Percentiles rank a stretch among this genome's conserved stretches.
Evolutionary conservation across 2,329 filamentous ascomycete genomes (phyloP).

Genomic region (Diplocarpon mali): DNA sequence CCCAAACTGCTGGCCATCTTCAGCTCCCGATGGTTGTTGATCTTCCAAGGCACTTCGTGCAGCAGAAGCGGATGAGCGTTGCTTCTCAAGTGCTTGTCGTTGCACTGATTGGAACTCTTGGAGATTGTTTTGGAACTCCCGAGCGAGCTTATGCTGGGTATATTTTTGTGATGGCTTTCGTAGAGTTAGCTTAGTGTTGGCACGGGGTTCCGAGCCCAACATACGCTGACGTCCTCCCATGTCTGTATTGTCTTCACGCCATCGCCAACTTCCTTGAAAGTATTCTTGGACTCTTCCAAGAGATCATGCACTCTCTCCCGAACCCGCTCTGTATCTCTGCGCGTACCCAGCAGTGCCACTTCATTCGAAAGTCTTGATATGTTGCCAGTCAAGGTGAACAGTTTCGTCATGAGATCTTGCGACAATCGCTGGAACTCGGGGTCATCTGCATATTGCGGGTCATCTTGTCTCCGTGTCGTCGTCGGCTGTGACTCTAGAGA

Average conservation of each 20-base stretch:
- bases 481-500: constrained; percentile 73
- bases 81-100: constrained; percentile 80
- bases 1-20: constrained; percentile 29
- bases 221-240: constrained; percentile 74
- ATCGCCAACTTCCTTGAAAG: constrained; percentile 87
- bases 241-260: constrained; percentile 84
- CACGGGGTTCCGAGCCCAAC: constrained; percentile 17
- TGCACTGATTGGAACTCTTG: constrained; percentile 91
- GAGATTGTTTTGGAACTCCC: constrained; percentile 82
- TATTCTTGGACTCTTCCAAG: constrained; percentile 73
- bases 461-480: constrained; percentile 54
- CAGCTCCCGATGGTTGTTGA: constrained; percentile 31
- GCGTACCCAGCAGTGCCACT: constrained; percentile 75
- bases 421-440: constrained; percentile 82
- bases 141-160: constrained; percentile 87
- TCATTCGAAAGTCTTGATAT: constrained; percentile 78
- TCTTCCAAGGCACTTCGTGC: constrained; percentile 71
- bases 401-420: constrained; percentile 71
- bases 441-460: constrained; percentile 74
- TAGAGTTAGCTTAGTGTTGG: constrained; percentile 2
- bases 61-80: constrained; percentile 74
- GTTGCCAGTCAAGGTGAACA: constrained; percentile 82
- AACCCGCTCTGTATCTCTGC: constrained; percentile 81
- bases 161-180: constrained; percentile 84
- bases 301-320: constrained; percentile 82